Evolutionary conservation across 345 rosid genomes (phyloP).

Genomic region (Aquilaria malaccensis): DNA sequence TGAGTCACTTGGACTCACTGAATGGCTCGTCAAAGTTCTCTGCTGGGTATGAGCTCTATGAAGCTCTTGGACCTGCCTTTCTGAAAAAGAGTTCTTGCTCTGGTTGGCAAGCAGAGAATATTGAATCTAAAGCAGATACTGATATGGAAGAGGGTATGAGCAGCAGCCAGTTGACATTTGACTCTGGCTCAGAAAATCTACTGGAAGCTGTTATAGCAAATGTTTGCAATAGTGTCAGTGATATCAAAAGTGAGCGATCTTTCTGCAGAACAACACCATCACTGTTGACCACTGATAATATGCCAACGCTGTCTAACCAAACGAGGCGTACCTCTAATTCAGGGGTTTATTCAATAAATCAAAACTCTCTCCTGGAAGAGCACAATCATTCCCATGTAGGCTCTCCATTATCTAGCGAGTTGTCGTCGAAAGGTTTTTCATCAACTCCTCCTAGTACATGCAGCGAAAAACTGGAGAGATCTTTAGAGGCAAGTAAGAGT

Average conservation of each 20-base stretch:
- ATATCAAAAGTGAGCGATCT: slow-evolving; percentile 42
- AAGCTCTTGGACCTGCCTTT: slow-evolving; percentile 79
- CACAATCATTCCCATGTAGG: slow-evolving; percentile 39
- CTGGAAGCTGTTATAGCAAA: slow-evolving; percentile 86
- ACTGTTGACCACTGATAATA: slow-evolving; percentile 37
- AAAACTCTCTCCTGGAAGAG: slow-evolving; percentile 30
- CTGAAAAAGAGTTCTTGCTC: slow-evolving; percentile 25
- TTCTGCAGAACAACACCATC: slow-evolving; percentile 47
- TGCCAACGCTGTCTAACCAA: slow-evolving; percentile 41
- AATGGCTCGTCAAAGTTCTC: slow-evolving; percentile 42
- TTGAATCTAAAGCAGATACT: slow-evolving; percentile 30
- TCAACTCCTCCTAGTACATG: slow-evolving; percentile 64
- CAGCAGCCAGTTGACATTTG: slow-evolving; percentile 51
- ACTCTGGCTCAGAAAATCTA: slow-evolving; percentile 64
- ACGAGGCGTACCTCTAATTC: slow-evolving; percentile 33
- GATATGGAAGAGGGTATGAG: slow-evolving; percentile 46
- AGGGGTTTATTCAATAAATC: slow-evolving; percentile 39
- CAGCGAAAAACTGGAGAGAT: slow-evolving; percentile 58
- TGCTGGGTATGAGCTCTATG: slow-evolving; percentile 69
- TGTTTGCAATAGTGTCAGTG: slow-evolving; percentile 43
- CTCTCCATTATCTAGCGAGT: slow-evolving; percentile 47
- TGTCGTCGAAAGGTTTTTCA: slow-evolving; percentile 64
- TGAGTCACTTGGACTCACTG: slow-evolving; percentile 27
- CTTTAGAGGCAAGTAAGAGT: slow-evolving; percentile 54
- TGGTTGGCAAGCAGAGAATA: slow-evolving; percentile 38